Conservation (phyloP, 192 early-diverging fungal species). For the Dissophora ornata region DNA sequence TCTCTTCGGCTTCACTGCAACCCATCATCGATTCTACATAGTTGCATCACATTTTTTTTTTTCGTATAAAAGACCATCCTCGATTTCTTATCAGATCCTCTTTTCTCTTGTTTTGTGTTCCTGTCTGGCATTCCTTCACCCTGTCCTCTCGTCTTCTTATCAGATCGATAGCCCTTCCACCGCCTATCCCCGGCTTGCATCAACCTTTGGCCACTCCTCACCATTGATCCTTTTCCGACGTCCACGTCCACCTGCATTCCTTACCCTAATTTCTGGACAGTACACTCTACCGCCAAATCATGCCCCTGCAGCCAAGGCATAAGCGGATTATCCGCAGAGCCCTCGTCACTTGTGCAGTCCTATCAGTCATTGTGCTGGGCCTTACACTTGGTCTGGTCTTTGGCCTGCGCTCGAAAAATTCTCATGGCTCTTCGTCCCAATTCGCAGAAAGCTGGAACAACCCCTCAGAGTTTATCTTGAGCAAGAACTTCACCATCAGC, state of each 20-base stretch:
- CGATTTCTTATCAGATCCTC: slow-evolving; percentile 14
- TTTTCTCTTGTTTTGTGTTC: neutral
- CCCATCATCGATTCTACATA: no score
- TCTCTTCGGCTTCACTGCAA: no score
- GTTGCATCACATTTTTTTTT: neutral
- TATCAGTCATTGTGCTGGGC: slow-evolving; percentile 3
- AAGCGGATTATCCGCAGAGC: neutral
- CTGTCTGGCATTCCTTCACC: neutral
- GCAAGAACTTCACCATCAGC: slow-evolving; percentile 40
- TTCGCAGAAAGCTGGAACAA: slow-evolving; percentile 32
- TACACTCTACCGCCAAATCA: neutral
- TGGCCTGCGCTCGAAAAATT: slow-evolving; percentile 19
- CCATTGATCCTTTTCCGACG: neutral
- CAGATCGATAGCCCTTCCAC: no score
- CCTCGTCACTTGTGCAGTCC: neutral
- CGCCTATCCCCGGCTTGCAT: no score
- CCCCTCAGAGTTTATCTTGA: slow-evolving; percentile 29
- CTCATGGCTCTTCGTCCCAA: neutral
- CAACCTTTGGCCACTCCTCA: no score
- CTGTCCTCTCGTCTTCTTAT: neutral
- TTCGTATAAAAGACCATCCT: neutral
- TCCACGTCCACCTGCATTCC: neutral
- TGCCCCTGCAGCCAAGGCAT: slow-evolving; percentile 4
- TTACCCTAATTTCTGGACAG: neutral
- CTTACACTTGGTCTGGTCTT: slow-evolving; percentile 26